These are phyloP conservation scores for Mucor sp. DNA, from an alignment of 371 early-diverging fungal genomes.

Conservation along the genomic window DNA sequence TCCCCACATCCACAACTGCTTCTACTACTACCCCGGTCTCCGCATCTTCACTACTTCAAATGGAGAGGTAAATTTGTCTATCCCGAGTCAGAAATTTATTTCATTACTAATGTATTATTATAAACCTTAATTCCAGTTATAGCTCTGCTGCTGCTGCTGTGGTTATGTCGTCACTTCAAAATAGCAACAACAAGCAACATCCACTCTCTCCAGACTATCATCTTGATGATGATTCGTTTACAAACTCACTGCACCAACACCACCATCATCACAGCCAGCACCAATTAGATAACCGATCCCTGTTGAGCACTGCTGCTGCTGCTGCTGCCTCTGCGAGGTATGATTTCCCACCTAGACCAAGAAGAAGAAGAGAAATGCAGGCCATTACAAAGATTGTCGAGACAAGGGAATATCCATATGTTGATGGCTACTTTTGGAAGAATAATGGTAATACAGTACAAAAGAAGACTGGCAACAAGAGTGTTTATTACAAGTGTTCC, in stretches of 20 bases:
- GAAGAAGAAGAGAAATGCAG: constrained; percentile 58
- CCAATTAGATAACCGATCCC: constrained; percentile 4
- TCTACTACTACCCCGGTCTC: constrained; percentile 25
- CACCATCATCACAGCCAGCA: not conserved
- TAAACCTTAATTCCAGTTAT: constrained; percentile 13
- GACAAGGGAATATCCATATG: constrained; percentile 51
- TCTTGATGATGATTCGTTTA: constrained; percentile 16
- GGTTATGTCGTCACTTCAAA: constrained; percentile 23
- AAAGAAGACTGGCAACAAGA: constrained; percentile 58
- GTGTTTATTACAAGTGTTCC: constrained; percentile 59
- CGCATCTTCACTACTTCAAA: constrained; percentile 26
- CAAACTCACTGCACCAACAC: constrained; percentile 4
- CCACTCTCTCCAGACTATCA: constrained; percentile 21
- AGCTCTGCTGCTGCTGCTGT: constrained; percentile 16
- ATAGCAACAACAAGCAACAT: constrained; percentile 18
- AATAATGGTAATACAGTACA: constrained; percentile 61
- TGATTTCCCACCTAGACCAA: constrained; percentile 21
- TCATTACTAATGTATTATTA: constrained; percentile 6
- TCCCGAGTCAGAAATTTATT: constrained; percentile 9
- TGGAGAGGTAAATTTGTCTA: constrained; percentile 30
- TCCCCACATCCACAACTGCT: constrained; percentile 11
- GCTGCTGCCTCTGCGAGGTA: constrained; percentile 2
- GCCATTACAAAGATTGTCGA: constrained; percentile 61
- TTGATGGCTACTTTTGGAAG: constrained; percentile 58
- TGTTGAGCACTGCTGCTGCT: constrained; percentile 1